Base-by-base conservation (phyloP, 257 asterid genomes). In the Salvia splendens region DNA sequence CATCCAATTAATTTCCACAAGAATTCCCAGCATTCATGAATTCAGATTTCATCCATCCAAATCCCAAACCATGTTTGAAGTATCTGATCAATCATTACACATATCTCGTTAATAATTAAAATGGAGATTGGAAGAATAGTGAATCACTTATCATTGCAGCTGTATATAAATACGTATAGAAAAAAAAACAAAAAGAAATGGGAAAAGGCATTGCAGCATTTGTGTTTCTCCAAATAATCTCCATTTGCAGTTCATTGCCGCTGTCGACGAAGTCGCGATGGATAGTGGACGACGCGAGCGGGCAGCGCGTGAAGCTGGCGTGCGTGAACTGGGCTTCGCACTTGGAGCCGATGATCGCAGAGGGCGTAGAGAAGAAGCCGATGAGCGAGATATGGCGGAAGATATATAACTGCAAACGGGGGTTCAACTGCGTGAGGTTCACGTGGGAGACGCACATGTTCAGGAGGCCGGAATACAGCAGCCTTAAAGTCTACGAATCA, bases 351-450 rank as follows among this genome's bases (percentile, higher is more conserved):
- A 81, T 86, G 91, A 16, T 85, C 4, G 78, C 89, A 0, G 95
- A 88, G 49, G 96, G 97, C 30, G 74, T 86, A 0, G 87, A 82
- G 6, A 84, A 86, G 79, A 73, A 82, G 67, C 86, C 95, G 4
- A 0, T 88, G 10, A 10, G 32, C 11, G 28, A 28, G 5, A 82
- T 84, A 12, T 86, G 68, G 0, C 15, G 51, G 0, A 59, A 79
- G 12, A 61, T 84, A n/a, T n/a, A n/a, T n/a, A 11, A 20, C 54
- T 4, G 61, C 43, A 0, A 58, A 70, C 45, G 96, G 97, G 96
- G 97, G 5, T 88, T 91, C 70, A 88, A 88, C 55, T 91, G 96
- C 48, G 87, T 88, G 72, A 68, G 95, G 40, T 78, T 91, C 48
- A 91, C 96, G 2, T 91, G 90, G 87, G 69, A 95, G 12, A 81